phyloP scores from a whole-genome alignment of 768 basidiomycete genomes.

The Daedalea quercina region DNA sequence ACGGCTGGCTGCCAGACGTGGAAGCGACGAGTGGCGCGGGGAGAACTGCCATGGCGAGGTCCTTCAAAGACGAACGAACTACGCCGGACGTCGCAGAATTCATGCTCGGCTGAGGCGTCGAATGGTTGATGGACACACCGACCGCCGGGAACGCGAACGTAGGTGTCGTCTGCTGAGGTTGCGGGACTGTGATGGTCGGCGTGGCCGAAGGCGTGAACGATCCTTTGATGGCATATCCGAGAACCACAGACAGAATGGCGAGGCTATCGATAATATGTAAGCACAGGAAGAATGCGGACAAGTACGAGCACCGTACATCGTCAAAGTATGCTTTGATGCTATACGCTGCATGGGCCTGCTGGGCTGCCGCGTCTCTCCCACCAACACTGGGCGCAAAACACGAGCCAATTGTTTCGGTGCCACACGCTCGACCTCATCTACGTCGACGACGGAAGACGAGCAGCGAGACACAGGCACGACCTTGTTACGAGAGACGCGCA shows the following conservation, averaged over 20 bases:
- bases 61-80: slow-evolving; percentile 18
- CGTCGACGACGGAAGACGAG: slow-evolving; percentile 37
- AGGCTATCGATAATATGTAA: slow-evolving; percentile 36
- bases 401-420: slow-evolving; percentile 36
- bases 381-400: slow-evolving; percentile 39
- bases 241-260: slow-evolving; percentile 61
- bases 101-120: slow-evolving; percentile 3
- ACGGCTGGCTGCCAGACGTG: slow-evolving; percentile 9
- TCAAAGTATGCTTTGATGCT: slow-evolving; percentile 51
- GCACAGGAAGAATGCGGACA: slow-evolving; percentile 2
- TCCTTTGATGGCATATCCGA: slow-evolving; percentile 47
- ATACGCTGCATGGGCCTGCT: slow-evolving; percentile 28
- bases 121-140: slow-evolving; percentile 10
- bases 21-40: slow-evolving; percentile 19
- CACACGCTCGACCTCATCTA: slow-evolving; percentile 36
- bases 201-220: slow-evolving; percentile 28
- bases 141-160: slow-evolving; percentile 1
- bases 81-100: slow-evolving; percentile 8
- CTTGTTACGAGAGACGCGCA: slow-evolving; percentile 20
- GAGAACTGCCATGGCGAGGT: slow-evolving; percentile 29
- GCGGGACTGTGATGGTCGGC: slow-evolving; percentile 1
- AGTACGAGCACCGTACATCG: slow-evolving; percentile 43
- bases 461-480: slow-evolving; percentile 11
- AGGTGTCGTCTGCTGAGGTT: slow-evolving; percentile 1
- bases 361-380: slow-evolving; percentile 22